These are phyloP conservation scores for Colletotrichum siamense DNA, from an alignment of 2,329 filamentous ascomycete species.

Conservation along the genomic window DNA sequence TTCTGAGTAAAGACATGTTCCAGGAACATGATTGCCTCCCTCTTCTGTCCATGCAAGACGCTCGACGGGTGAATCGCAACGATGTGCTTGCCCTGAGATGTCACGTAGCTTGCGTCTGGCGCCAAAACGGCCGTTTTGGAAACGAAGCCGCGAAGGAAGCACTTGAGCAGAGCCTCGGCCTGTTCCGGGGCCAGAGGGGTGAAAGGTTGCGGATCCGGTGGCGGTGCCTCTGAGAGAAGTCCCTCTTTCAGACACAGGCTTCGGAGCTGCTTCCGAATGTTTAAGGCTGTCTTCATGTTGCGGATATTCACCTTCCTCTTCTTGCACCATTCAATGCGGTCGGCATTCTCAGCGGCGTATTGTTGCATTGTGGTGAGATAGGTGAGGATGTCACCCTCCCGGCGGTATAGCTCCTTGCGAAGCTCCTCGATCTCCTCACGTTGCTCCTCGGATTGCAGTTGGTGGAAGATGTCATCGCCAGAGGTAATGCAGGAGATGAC, in stretches of 20 bases:
- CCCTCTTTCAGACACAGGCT: conserved; percentile 59
- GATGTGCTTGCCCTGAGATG: conserved; percentile 62
- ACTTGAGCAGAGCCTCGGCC: conserved; percentile 60
- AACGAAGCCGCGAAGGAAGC: conserved; percentile 67
- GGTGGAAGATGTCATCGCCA: conserved; percentile 68
- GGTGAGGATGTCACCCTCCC: conserved; percentile 70
- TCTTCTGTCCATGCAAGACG: conserved; percentile 66
- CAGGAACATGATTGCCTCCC: conserved; percentile 72
- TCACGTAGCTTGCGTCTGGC: conserved; percentile 66
- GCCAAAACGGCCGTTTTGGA: conserved; percentile 65
- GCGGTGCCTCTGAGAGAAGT: conserved; percentile 50
- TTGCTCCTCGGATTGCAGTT: conserved; percentile 62
- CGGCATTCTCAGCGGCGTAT: conserved; percentile 61
- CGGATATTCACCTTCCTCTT: conserved; percentile 60
- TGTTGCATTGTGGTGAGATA: conserved; percentile 68
- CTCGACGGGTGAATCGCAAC: conserved; percentile 69
- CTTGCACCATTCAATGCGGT: conserved; percentile 64
- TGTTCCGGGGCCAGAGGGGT: conserved; percentile 58
- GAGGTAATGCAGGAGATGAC: conserved; percentile 72
- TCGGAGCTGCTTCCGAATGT: conserved; percentile 67
- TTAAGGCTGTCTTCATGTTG: conserved; percentile 67
- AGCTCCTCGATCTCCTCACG: conserved; percentile 57
- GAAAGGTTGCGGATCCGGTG: conserved; percentile 62
- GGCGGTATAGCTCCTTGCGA: conserved; percentile 63
- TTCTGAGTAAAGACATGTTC: conserved; percentile 71